phyloP scores from a whole-genome alignment of 106 monocot species.

The Dioscorea zingiberensis region DNA sequence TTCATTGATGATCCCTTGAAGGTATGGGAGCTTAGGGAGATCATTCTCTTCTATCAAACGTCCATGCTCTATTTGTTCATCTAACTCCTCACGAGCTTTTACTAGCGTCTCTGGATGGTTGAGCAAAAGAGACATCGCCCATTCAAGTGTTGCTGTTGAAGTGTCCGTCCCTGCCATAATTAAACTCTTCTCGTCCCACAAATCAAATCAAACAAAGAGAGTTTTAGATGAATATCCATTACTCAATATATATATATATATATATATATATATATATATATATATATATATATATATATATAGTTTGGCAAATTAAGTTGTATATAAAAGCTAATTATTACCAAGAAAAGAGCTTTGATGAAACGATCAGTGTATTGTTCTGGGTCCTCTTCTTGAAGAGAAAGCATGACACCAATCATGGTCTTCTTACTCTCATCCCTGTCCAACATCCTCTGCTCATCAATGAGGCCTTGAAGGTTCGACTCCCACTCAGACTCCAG shows the following conservation, averaged over 20 bases:
- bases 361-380: not conserved
- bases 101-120: slow-evolving; percentile 14
- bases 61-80: slow-evolving; percentile 1
- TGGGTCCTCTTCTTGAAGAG: not conserved
- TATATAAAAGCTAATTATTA: no score
- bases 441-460: not conserved
- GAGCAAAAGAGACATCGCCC: slow-evolving; percentile 27
- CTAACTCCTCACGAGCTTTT: slow-evolving; percentile 16
- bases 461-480: not conserved
- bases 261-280: no score
- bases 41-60: slow-evolving; percentile 17
- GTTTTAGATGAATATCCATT: no score
- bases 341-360: not conserved
- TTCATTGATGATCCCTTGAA: slow-evolving; percentile 16
- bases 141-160: not conserved
- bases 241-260: no score
- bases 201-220: no score
- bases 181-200: no score
- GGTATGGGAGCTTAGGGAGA: slow-evolving; percentile 17
- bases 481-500: not conserved
- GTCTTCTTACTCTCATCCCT: not conserved
- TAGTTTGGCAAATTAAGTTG: no score
- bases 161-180: no score
- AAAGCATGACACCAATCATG: not conserved
- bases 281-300: no score